Evolutionary conservation across 495 filamentous ascomycete genomes (phyloP).

Genomic region (Penicillium angulare): DNA sequence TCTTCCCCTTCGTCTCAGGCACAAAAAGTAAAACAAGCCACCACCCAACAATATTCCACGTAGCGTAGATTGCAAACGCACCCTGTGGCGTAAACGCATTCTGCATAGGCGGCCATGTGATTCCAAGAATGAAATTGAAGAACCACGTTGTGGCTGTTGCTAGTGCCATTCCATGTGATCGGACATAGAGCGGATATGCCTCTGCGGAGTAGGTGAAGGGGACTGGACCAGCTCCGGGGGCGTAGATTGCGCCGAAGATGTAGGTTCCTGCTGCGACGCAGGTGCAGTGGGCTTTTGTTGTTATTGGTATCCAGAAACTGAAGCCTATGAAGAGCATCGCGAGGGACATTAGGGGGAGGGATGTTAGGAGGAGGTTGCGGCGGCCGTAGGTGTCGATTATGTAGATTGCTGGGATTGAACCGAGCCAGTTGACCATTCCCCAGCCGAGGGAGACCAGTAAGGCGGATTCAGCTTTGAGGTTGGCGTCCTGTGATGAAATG

Average conservation of each 20-base stretch:
- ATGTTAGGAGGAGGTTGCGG: constrained; percentile 71
- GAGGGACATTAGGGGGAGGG: constrained; percentile 74
- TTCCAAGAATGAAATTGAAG: constrained; percentile 37
- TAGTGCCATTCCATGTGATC: constrained; percentile 64
- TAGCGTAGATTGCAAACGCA: constrained; percentile 58
- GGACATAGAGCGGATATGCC: constrained; percentile 74
- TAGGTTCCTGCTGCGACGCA: constrained; percentile 71
- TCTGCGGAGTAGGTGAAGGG: constrained; percentile 87
- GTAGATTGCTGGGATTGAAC: constrained; percentile 74
- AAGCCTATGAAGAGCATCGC: constrained; percentile 78
- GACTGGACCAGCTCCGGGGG: constrained; percentile 78
- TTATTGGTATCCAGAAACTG: constrained; percentile 72
- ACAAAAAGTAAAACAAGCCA: constrained; percentile 49
- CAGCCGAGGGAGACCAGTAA: constrained; percentile 70
- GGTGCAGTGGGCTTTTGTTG: constrained; percentile 34
- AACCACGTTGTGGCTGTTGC: constrained; percentile 70
- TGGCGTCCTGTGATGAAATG: constrained; percentile 27
- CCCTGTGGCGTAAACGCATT: constrained; percentile 47
- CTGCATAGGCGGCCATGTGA: constrained; percentile 61
- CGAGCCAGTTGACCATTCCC: constrained; percentile 77
- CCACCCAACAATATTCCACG: constrained; percentile 50
- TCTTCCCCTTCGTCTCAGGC: constrained; percentile 51
- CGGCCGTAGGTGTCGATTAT: constrained; percentile 85
- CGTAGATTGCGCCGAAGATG: constrained; percentile 73
- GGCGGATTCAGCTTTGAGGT: constrained; percentile 52